These are phyloP conservation scores for Primulina huaijiensis DNA, from an alignment of 257 asterid genomes.

Conservation along the genomic window DNA sequence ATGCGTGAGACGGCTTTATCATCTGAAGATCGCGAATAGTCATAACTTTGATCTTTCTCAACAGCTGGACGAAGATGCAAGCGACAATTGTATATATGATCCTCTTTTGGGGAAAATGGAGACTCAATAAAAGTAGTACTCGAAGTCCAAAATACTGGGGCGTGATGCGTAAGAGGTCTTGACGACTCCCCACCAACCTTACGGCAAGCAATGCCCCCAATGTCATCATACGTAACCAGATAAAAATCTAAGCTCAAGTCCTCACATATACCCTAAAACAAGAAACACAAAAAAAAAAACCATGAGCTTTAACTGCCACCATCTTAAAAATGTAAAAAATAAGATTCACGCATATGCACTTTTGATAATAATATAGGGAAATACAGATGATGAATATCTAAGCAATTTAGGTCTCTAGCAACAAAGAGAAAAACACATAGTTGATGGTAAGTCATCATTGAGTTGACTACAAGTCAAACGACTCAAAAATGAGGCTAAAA, in stretches of 20 bases:
- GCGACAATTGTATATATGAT: slow-evolving; percentile 48
- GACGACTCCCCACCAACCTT: slow-evolving; percentile 67
- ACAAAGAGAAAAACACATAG: background rate
- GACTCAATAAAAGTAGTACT: slow-evolving; percentile 44
- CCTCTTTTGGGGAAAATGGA: slow-evolving; percentile 70
- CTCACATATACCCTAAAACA: slow-evolving; percentile 69
- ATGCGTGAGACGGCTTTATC: slow-evolving; percentile 42
- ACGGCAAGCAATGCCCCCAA: slow-evolving; percentile 87
- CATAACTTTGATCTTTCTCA: slow-evolving; percentile 35
- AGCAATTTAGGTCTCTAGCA: background rate
- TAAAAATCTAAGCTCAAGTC: slow-evolving; percentile 75
- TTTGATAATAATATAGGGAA: background rate
- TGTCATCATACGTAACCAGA: slow-evolving; percentile 70
- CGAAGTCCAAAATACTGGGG: slow-evolving; percentile 81
- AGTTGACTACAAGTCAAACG: background rate
- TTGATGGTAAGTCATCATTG: background rate
- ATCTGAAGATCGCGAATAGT: slow-evolving; percentile 30
- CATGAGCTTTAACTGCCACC: slow-evolving; percentile 11
- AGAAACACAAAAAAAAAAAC: slow-evolving; percentile 15
- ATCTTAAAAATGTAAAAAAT: slow-evolving; percentile 2
- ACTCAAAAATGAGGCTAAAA: background rate
- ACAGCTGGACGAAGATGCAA: slow-evolving; percentile 55
- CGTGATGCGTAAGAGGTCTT: slow-evolving; percentile 38
- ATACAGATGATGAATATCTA: background rate
- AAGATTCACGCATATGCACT: background rate